phyloP scores from a whole-genome alignment of 345 rosid genomes.

The Litchi chinensis region DNA sequence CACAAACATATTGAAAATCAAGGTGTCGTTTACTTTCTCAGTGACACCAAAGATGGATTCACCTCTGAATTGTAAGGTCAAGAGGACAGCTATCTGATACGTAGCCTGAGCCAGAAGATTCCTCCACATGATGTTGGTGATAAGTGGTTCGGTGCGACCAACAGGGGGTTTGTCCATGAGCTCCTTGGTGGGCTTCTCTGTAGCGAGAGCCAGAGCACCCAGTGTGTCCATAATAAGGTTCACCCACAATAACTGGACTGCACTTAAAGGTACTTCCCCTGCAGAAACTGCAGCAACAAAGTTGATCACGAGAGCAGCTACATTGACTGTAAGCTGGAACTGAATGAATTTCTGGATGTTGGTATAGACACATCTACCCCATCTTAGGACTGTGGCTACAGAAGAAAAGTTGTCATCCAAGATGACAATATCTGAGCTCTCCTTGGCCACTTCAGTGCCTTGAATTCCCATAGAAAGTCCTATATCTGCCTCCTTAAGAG shows the following conservation, averaged over 20 bases:
- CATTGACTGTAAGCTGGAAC: constrained; percentile 74
- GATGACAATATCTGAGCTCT: constrained; percentile 79
- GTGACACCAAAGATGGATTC: constrained; percentile 53
- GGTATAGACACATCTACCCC: constrained; percentile 82
- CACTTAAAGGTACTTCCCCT: constrained; percentile 66
- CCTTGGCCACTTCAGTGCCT: constrained; percentile 82
- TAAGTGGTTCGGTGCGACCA: constrained; percentile 63
- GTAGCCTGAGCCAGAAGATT: constrained; percentile 65
- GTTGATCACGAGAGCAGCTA: constrained; percentile 67
- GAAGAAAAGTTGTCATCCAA: constrained; percentile 76
- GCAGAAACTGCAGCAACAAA: constrained; percentile 75
- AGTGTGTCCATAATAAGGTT: constrained; percentile 80
- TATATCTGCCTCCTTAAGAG: constrained; percentile 72
- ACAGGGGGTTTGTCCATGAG: constrained; percentile 64
- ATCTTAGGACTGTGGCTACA: constrained; percentile 57
- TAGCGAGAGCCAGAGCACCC: constrained; percentile 73
- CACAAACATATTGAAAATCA: constrained; percentile 73
- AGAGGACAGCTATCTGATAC: constrained; percentile 60
- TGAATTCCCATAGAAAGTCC: constrained; percentile 82
- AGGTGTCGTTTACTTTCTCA: constrained; percentile 55
- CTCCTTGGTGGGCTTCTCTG: constrained; percentile 66
- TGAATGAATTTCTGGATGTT: constrained; percentile 82
- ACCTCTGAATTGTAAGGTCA: constrained; percentile 70
- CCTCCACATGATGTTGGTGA: constrained; percentile 81
- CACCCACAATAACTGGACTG: constrained; percentile 78